Evolutionary conservation across 345 rosid genomes (phyloP), one percentile per base, ranked within the genome.

Genomic region (Salix suchowensis): DNA sequence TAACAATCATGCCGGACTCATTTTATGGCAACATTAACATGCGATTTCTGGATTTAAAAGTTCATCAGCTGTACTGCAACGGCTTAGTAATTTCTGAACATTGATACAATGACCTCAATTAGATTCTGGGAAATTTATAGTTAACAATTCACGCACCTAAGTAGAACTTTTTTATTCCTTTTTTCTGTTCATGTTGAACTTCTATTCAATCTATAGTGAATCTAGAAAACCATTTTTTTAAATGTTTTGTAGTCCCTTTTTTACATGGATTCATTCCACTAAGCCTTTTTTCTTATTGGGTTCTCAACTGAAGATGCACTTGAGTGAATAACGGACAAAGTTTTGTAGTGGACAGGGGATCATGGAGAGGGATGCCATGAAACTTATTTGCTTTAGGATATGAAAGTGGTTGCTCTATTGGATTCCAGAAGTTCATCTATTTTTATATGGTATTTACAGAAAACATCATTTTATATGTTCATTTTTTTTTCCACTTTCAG

Each of bases 401-500:
- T 55, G 62, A 55, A 55, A 55, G 62, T n/a, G 37, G 69, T 73
- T 62, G 46, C 50, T 54, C 23, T 36, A 11, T 54, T 54, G 26
- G 4, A 54, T 55, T 72, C 18, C 14, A n/a, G 65, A 55, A 37
- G 19, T 12, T 67, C 13, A 36, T 61, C 18, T 73, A 55, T 16
- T 44, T 14, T 30, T 18, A 23, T 23, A n/a, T 65, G 40, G 30
- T 28, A 4, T 8, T 73, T 30, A 9, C 50, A 71, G 55, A 61
- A 2, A 11, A 7, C 28, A 42, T 36, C 61, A 67, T 70, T 15
- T 40, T 70, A 21, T 65, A 34, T 30, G 66, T 26, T 67, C 62
- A 26, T 48, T 68, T 79, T 65, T 52, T n/a, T 44, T 23, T 34
- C 28, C 28, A 58, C 72, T 65, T 73, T 48, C 69, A 81, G 83